Conservation (phyloP, 257 asterid genomes). For the Cinchona pubescens region DNA sequence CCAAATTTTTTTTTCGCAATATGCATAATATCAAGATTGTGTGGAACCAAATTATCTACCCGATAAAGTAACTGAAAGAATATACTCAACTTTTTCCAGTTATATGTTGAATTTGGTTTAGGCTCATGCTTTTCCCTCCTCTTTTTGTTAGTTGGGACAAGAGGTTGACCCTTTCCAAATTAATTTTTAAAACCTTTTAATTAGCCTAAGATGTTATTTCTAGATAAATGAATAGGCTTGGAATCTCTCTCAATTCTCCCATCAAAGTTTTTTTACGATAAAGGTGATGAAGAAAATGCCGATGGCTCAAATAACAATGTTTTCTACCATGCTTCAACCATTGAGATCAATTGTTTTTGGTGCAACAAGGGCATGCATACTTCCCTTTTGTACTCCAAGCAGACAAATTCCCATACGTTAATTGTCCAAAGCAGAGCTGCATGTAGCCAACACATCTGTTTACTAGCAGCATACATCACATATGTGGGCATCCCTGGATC, state of each 20-base stretch:
- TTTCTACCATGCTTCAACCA: too few relatives aligned
- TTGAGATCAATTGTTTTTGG: too few relatives aligned
- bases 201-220: not conserved
- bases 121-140: not conserved
- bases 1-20: too few relatives aligned
- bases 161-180: not conserved
- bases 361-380: slow-evolving; percentile 1
- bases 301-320: too few relatives aligned
- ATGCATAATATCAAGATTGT: too few relatives aligned
- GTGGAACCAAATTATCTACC: too few relatives aligned
- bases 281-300: not conserved
- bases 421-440: not conserved
- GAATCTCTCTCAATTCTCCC: not conserved
- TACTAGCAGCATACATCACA: not conserved
- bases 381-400: slow-evolving; percentile 3
- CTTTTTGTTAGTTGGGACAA: not conserved
- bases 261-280: not conserved
- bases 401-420: slow-evolving; percentile 3
- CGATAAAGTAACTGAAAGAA: too few relatives aligned
- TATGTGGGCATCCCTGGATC: not conserved
- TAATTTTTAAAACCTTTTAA: not conserved
- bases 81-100: too few relatives aligned
- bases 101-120: too few relatives aligned
- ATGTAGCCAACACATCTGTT: not conserved
- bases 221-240: not conserved